Evolutionary conservation across 495 filamentous ascomycete genomes (phyloP), one percentile per base, ranked within the genome.

Genomic region (Hypoxylon subgilvum): DNA sequence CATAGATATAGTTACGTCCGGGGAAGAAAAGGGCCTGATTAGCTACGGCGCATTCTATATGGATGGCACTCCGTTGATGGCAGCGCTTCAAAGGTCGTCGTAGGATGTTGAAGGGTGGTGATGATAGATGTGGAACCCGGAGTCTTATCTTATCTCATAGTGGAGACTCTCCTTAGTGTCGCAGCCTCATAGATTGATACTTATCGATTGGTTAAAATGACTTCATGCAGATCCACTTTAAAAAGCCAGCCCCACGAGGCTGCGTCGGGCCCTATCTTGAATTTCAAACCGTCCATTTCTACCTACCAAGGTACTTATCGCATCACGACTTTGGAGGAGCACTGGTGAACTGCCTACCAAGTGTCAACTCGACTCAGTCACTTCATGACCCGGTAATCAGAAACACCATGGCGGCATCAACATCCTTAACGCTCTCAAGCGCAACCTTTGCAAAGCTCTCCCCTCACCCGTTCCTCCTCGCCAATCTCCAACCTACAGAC

Each of bases 361-460:
- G 21, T 18, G 19, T 25, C 39, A 31, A 38, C 42, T 21, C 31
- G 9, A 23, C 17, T 19, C 13, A 32, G 22, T 2, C 28, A 35
- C 28, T 18, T 27, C 35, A 14, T 12, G 23, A 23, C 19, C 27
- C 28, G 28, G 5, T 6, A 40, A 12, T 36, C n/a, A n/a, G n/a
- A 57, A 18, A 30, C 17, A 54, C 19, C 0, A 74, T 71, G 69
- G 67, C 69, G 19, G 36, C 66, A 10, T 47, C 68, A 9, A 53
- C 31, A 21, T 63, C 72, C 12, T 81, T 92, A 48, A 84, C 86
- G 38, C 87, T 96, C 51, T 85, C 94, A 0, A 86, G 87, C 38
- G 82, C 84, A 23, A 88, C 89, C 66, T 96, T 96, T 71, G 91
- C 92, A 52, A 91, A 92, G 55, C 85, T 98, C 71, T 87, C 91